A percentile compares a stretch with the other conserved stretches of the same genome.
Conservation (phyloP, 1,284 basidiomycete species). For the Gymnopus androsaceus region DNA sequence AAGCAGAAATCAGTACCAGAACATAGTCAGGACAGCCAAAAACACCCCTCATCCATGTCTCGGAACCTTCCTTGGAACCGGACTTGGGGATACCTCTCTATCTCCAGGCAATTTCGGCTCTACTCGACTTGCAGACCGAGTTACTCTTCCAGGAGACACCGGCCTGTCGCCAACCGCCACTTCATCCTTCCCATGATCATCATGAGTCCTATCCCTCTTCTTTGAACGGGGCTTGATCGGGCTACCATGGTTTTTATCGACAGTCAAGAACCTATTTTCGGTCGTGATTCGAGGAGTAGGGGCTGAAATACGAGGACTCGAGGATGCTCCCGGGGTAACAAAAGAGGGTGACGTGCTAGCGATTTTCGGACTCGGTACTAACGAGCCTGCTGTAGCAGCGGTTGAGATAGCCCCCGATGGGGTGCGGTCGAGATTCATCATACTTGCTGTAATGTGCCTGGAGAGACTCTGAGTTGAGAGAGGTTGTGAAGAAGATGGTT, state of each 20-base stretch:
- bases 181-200: not conserved
- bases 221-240: not conserved
- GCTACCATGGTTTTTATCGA: not conserved
- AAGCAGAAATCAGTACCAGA: not conserved
- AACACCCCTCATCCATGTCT: not conserved
- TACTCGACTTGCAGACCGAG: not conserved
- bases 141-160: not conserved
- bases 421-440: not conserved
- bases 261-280: constrained; percentile 4
- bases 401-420: not conserved
- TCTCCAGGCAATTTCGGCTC: not conserved
- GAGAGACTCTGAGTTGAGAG: no score
- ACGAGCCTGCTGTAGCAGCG: not conserved
- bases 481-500: not conserved
- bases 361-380: not conserved
- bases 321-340: not conserved
- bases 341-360: not conserved
- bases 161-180: not conserved
- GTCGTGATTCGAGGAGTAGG: not conserved
- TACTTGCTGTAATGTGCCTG: not conserved
- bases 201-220: not conserved
- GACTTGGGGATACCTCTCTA: not conserved
- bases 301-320: not conserved
- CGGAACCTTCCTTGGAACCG: not conserved
- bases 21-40: not conserved